A percentile compares a stretch with the other conserved stretches of the same genome.
Evolutionary conservation across 2,329 filamentous ascomycete species (phyloP).

Genomic region (Monosporascus sp.): DNA sequence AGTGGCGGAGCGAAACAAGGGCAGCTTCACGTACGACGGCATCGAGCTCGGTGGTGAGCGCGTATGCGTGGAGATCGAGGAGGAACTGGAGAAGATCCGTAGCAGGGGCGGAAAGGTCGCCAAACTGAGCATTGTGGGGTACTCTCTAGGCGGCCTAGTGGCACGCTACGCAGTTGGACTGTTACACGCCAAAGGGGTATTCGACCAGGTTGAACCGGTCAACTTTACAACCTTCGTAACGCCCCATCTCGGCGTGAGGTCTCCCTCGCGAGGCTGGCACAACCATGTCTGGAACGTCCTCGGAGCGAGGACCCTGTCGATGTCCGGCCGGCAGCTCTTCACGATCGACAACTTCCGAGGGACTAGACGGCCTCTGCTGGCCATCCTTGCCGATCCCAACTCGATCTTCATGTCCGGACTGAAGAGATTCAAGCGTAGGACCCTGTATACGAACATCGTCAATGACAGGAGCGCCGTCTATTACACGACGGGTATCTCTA

Average conservation of each 20-base stretch:
- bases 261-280: slow-evolving; percentile 60
- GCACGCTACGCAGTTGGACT: slow-evolving; percentile 82
- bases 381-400: slow-evolving; percentile 74
- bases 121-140: slow-evolving; percentile 83
- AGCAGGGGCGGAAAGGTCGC: slow-evolving; percentile 64
- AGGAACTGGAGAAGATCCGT: slow-evolving; percentile 53
- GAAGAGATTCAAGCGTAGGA: slow-evolving; percentile 67
- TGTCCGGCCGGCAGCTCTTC: slow-evolving; percentile 83
- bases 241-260: slow-evolving; percentile 73
- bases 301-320: slow-evolving; percentile 73
- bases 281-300: slow-evolving; percentile 76
- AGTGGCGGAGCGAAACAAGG: slow-evolving; percentile 66
- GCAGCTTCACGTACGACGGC: slow-evolving; percentile 67
- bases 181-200: slow-evolving; percentile 72
- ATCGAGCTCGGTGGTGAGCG: slow-evolving; percentile 64
- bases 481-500: slow-evolving; percentile 76
- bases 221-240: slow-evolving; percentile 94
- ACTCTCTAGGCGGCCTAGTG: slow-evolving; percentile 83
- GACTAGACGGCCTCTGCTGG: slow-evolving; percentile 73
- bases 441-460: slow-evolving; percentile 78
- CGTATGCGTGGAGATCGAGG: slow-evolving; percentile 62
- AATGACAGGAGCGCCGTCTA: slow-evolving; percentile 80
- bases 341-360: slow-evolving; percentile 79
- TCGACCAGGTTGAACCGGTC: slow-evolving; percentile 75
- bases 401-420: slow-evolving; percentile 83